Evolutionary conservation across 1,284 basidiomycete genomes (phyloP).

Genomic region (Coniophora puteana): DNA sequence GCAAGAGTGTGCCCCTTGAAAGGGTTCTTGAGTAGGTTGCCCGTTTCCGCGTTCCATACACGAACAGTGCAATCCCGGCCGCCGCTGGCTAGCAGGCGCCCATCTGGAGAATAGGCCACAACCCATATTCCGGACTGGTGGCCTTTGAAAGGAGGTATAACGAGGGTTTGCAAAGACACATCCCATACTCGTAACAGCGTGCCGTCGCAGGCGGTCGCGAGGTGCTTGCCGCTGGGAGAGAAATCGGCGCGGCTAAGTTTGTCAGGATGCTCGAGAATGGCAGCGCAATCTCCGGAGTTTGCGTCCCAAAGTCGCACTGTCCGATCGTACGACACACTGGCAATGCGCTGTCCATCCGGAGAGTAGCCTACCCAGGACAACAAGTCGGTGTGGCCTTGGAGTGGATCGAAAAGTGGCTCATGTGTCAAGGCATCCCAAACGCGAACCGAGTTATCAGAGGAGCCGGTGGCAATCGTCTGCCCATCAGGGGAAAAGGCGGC

Average conservation of each 20-base stretch:
- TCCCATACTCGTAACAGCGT: too few species aligned
- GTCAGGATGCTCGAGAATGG: too few species aligned
- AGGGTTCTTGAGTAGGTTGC: constrained; percentile 1
- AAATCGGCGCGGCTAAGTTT: too few species aligned
- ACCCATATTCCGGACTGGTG: neutral
- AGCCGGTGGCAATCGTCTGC: constrained; percentile 9
- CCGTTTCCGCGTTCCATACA: constrained; percentile 4
- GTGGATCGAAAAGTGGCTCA: neutral
- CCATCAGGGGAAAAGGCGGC: constrained; percentile 11
- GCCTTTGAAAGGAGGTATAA: neutral
- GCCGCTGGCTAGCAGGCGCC: too few species aligned
- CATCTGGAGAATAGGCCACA: constrained; percentile 11
- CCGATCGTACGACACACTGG: constrained; percentile 58
- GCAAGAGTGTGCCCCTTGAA: constrained; percentile 7
- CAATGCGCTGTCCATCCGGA: constrained; percentile 55
- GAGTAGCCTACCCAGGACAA: constrained; percentile 48
- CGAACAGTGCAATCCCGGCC: constrained; percentile 7
- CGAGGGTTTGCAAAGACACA: too few species aligned
- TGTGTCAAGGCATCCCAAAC: constrained; percentile 2
- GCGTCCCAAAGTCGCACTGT: constrained; percentile 56
- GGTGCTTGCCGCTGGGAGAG: too few species aligned
- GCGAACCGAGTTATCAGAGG: constrained; percentile 6
- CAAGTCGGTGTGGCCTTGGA: constrained; percentile 2
- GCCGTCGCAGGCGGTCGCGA: too few species aligned
- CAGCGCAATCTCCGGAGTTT: neutral